Percentiles rank a stretch among this genome's conserved stretches.
Evolutionary conservation across 2,329 filamentous ascomycete genomes (phyloP).

Genomic region (Apiospora phragmitis): DNA sequence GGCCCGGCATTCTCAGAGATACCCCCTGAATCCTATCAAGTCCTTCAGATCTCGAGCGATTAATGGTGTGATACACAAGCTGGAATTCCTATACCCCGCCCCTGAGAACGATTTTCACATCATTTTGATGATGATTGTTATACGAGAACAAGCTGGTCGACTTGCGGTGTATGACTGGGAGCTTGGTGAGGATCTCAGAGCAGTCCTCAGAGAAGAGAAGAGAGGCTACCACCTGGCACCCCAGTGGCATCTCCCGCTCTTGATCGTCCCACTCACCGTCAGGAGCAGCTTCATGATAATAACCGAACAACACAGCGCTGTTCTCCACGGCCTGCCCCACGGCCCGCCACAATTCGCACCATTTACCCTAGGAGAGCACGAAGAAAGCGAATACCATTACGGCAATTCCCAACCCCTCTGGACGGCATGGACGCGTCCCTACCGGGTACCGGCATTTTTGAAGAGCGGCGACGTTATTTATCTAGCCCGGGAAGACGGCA

Average conservation of each 20-base stretch:
- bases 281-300: constrained; percentile 71
- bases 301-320: constrained; percentile 59
- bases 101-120: constrained; percentile 67
- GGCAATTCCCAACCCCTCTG: constrained; percentile 61
- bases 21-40: constrained; percentile 60
- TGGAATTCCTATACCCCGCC: constrained; percentile 80
- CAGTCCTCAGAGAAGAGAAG: constrained; percentile 47
- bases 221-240: constrained; percentile 50
- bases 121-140: constrained; percentile 70
- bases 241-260: constrained; percentile 60
- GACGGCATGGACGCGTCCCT: constrained; percentile 82
- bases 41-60: constrained; percentile 46
- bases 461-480: constrained; percentile 76
- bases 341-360: constrained; percentile 49
- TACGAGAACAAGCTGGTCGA: constrained; percentile 48
- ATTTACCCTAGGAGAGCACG: constrained; percentile 42
- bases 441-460: constrained; percentile 63
- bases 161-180: constrained; percentile 65
- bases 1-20: constrained; percentile 45
- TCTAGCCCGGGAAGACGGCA: constrained; percentile 83
- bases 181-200: constrained; percentile 46
- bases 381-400: constrained; percentile 46
- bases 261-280: constrained; percentile 72
- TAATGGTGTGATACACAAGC: constrained; percentile 76
- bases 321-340: constrained; percentile 53